phyloP scores from a whole-genome alignment of 1,284 basidiomycete genomes.

The Dichomitus squalens region DNA sequence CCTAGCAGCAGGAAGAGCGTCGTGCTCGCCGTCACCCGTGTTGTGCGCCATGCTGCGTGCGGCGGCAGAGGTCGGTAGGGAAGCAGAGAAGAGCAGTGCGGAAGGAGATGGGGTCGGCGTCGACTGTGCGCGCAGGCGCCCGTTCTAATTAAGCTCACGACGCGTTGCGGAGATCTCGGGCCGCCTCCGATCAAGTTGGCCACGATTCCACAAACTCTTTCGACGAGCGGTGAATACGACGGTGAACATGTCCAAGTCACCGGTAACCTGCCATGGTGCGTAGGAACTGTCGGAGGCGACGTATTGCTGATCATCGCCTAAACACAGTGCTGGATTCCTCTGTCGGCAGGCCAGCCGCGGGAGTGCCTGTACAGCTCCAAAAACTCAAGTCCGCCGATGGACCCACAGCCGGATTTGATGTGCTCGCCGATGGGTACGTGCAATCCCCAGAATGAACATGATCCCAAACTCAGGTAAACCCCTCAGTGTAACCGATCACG shows the following conservation, averaged over 20 bases:
- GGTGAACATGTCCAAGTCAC: conserved; percentile 64
- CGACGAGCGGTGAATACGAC: too few relatives aligned
- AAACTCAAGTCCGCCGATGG: conserved; percentile 36
- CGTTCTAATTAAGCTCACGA: conserved; percentile 8
- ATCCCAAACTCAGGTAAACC: too few relatives aligned
- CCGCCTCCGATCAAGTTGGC: conserved; percentile 11
- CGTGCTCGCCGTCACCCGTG: conserved; percentile 15
- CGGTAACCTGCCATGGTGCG: conserved; percentile 88
- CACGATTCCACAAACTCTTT: background rate
- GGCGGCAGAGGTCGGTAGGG: background rate
- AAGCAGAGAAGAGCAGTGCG: background rate
- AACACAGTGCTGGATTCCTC: conserved; percentile 81
- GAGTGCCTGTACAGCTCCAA: conserved; percentile 66
- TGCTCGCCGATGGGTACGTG: conserved; percentile 63
- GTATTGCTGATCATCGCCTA: background rate
- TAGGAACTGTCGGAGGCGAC: background rate
- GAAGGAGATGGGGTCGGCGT: background rate
- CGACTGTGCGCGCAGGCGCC: background rate
- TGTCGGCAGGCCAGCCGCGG: conserved; percentile 77
- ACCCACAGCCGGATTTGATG: conserved; percentile 45
- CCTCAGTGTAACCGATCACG: conserved; percentile 74
- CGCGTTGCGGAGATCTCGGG: conserved; percentile 16
- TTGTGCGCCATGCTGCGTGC: conserved; percentile 15
- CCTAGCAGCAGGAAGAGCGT: background rate
- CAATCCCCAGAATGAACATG: background rate